Evolutionary conservation across 257 asterid species (phyloP).

Genomic region (Apocynum venetum): DNA sequence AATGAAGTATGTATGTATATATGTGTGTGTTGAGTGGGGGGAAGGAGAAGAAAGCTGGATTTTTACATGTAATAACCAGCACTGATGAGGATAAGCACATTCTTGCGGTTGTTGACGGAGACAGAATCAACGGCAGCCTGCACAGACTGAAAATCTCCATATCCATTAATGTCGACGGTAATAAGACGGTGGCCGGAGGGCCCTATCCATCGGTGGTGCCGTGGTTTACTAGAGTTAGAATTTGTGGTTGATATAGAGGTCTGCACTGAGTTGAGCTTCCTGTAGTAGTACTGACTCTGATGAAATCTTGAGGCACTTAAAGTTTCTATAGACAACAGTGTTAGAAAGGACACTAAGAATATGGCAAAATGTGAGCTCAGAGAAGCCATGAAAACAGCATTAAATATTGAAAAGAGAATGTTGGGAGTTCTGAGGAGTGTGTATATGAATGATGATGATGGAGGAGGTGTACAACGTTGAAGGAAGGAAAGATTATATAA

Average conservation of each 20-base stretch:
- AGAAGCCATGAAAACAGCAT: conserved; percentile 16
- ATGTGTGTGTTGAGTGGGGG: too few relatives aligned
- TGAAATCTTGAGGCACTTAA: neutral
- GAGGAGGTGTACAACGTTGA: neutral
- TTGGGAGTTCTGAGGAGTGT: conserved; percentile 3
- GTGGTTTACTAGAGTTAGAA: conserved; percentile 24
- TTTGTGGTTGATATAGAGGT: neutral
- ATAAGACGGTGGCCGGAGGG: conserved; percentile 70
- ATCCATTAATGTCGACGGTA: conserved; percentile 61
- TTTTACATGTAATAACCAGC: conserved; percentile 71
- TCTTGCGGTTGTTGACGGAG: conserved; percentile 50
- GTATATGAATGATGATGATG: neutral
- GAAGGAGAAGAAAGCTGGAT: neutral
- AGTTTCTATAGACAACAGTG: neutral
- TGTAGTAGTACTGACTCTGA: neutral
- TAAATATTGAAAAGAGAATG: neutral
- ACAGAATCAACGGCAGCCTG: conserved; percentile 78
- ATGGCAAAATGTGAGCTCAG: conserved; percentile 2
- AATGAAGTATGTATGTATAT: neutral
- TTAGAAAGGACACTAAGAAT: conserved; percentile 13
- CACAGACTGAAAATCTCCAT: conserved; percentile 58
- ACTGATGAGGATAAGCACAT: conserved; percentile 60
- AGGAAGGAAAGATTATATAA: conserved; percentile 8
- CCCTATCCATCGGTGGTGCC: conserved; percentile 51
- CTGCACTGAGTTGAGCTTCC: neutral